Percentiles rank a stretch among this genome's conserved stretches.
phyloP scores from a whole-genome alignment of 2,329 filamentous ascomycete species.

The Mycosphaerelloides madeirae region DNA sequence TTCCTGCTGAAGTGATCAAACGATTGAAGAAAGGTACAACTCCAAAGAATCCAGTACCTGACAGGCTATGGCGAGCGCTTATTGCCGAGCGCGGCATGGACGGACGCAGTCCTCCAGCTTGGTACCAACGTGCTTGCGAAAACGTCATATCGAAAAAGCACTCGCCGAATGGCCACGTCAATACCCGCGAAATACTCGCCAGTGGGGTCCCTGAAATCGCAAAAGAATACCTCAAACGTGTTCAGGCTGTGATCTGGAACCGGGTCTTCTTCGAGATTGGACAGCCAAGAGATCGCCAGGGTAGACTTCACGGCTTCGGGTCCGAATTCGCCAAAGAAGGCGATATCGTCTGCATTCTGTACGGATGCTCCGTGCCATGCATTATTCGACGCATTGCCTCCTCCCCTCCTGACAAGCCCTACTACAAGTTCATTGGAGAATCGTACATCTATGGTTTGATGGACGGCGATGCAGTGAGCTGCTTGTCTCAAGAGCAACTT shows the following conservation, averaged over 20 bases:
- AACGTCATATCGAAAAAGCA: background rate
- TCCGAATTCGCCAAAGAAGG: background rate
- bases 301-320: conserved; percentile 2
- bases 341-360: conserved; percentile 21
- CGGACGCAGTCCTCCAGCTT: conserved; percentile 11
- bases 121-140: conserved; percentile 14
- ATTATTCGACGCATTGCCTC: conserved; percentile 9
- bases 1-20: conserved; percentile 2
- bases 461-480: conserved; percentile 31
- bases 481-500: background rate
- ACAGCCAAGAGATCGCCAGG: background rate
- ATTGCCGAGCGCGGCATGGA: conserved; percentile 15
- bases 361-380: conserved; percentile 21
- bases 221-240: conserved; percentile 1
- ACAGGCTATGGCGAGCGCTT: conserved; percentile 17
- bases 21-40: background rate
- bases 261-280: conserved; percentile 3
- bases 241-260: conserved; percentile 9
- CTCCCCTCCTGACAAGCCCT: background rate
- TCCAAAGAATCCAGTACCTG: background rate
- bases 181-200: background rate
- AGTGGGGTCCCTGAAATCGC: background rate
- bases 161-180: conserved; percentile 4
- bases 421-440: conserved; percentile 14
- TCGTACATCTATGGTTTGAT: conserved; percentile 23